Percentiles rank a stretch among this genome's conserved stretches.
phyloP scores from a whole-genome alignment of 1,139 yeast genomes.

The Saccharomyces uvarum region DNA sequence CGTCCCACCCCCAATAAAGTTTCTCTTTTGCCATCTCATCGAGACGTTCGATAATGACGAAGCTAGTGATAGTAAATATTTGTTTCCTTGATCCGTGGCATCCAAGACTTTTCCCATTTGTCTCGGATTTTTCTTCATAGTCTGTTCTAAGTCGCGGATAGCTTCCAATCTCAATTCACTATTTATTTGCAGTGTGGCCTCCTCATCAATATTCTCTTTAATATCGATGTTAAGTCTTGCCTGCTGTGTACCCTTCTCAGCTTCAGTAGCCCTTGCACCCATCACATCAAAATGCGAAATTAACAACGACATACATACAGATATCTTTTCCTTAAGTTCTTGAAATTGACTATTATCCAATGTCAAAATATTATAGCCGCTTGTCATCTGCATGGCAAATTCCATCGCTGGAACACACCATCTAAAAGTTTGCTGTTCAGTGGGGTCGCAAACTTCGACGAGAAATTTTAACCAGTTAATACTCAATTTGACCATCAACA shows the following conservation, averaged over 20 bases:
- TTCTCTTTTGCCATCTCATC: conserved; percentile 93
- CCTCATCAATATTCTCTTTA: conserved; percentile 31
- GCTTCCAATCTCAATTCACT: conserved; percentile 31
- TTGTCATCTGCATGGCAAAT: conserved; percentile 88
- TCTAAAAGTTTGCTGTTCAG: conserved; percentile 79
- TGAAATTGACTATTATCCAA: conserved; percentile 69
- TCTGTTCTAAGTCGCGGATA: conserved; percentile 24
- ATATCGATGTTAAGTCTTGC: conserved; percentile 23
- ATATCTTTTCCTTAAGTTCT: conserved; percentile 67
- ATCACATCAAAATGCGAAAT: conserved; percentile 92
- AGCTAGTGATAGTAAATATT: conserved; percentile 73
- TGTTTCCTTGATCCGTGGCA: conserved; percentile 75
- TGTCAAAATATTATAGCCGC: conserved; percentile 78
- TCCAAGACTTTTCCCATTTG: conserved; percentile 82
- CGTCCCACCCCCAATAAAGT: conserved; percentile 86
- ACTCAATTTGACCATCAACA: conserved; percentile 64
- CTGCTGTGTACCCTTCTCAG: conserved; percentile 43
- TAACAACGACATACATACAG: conserved; percentile 84
- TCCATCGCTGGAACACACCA: conserved; percentile 94
- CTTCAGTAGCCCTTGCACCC: conserved; percentile 84
- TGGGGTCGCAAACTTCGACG: conserved; percentile 87
- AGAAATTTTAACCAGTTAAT: conserved; percentile 88
- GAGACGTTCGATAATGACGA: conserved; percentile 82
- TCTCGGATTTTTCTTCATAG: conserved; percentile 15
- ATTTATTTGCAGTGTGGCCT: conserved; percentile 31